These are phyloP conservation scores for Toxoplasma gondii DNA, from an alignment of 169 alveolate species.

Conservation along the genomic window DNA sequence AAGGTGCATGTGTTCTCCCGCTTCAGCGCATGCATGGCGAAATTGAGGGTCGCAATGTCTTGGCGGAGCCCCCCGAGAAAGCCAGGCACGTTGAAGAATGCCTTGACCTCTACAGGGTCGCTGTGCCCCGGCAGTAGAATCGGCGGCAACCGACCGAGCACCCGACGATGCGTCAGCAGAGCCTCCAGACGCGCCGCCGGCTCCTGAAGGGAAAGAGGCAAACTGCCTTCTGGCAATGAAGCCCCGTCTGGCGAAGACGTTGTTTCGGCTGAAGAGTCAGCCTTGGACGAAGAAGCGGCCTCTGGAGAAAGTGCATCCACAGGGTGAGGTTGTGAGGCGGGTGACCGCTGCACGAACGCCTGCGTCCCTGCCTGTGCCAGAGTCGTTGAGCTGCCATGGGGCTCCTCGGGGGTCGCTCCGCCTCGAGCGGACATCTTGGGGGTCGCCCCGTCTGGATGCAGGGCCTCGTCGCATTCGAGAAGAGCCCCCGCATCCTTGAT, in stretches of 20 bases:
- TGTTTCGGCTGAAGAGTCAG: no score
- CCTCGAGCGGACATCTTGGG: no score
- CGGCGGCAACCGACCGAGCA: conserved; percentile 5
- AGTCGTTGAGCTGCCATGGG: no score
- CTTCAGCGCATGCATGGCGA: not conserved
- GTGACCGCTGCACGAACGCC: no score
- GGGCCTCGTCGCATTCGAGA: not conserved
- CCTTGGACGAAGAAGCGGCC: no score
- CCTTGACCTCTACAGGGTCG: not conserved
- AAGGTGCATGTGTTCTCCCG: not conserved
- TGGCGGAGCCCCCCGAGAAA: not conserved
- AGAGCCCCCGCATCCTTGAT: not conserved
- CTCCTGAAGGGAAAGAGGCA: not conserved
- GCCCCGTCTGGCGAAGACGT: no score
- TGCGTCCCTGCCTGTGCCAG: no score
- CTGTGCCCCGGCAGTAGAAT: not conserved
- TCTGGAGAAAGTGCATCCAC: no score
- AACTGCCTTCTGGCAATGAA: no score
- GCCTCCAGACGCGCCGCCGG: not conserved
- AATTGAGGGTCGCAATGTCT: not conserved
- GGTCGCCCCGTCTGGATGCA: not conserved
- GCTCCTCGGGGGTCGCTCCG: no score
- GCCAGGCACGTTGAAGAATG: not conserved
- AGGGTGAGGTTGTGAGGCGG: no score
- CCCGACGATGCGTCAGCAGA: not conserved